phyloP scores from a whole-genome alignment of 176 grass and related monocot genomes.

The Melocanna baccifera region DNA sequence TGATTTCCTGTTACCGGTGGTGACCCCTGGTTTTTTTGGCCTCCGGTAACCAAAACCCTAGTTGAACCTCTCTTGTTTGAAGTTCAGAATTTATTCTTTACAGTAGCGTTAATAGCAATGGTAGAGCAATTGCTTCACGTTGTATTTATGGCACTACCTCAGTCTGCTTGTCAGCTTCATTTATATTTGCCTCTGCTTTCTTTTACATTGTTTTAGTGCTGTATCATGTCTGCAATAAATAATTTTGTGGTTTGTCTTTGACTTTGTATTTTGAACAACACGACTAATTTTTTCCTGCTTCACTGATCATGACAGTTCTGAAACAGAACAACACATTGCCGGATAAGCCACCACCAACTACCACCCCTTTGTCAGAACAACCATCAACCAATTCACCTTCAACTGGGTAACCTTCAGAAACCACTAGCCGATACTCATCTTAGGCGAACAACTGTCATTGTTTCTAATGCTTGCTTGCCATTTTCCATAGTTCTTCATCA shows the following conservation, averaged over 20 bases:
- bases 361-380: conserved; percentile 55
- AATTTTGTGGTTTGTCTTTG: conserved; percentile 7
- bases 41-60: no score
- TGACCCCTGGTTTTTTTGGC: no score
- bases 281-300: conserved; percentile 19
- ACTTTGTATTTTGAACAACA: conserved; percentile 10
- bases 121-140: background rate
- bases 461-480: conserved; percentile 31
- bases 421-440: background rate
- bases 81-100: background rate
- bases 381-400: conserved; percentile 44
- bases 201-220: conserved; percentile 7
- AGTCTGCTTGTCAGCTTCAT: background rate
- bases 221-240: background rate
- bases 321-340: conserved; percentile 86
- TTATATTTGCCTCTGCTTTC: background rate
- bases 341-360: conserved; percentile 51
- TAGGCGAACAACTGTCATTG: background rate
- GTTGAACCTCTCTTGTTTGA: no score
- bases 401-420: conserved; percentile 46
- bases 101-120: background rate
- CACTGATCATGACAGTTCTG: conserved; percentile 52
- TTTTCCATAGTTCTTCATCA: conserved; percentile 49
- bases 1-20: no score
- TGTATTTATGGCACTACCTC: background rate